These are phyloP conservation scores for Biscogniauxia marginata DNA, from an alignment of 2,329 filamentous ascomycete species.

Conservation along the genomic window DNA sequence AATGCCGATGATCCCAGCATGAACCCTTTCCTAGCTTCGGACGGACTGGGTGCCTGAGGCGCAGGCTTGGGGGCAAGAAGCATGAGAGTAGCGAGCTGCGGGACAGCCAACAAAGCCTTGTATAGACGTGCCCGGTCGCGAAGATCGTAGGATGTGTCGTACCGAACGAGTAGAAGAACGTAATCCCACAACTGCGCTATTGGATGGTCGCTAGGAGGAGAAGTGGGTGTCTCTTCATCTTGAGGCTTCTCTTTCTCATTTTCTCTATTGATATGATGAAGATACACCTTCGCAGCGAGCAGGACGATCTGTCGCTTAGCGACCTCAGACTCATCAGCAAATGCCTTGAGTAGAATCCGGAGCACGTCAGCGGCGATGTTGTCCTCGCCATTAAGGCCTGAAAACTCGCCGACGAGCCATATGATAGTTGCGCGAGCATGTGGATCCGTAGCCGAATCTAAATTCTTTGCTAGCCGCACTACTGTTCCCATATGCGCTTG, in stretches of 20 bases:
- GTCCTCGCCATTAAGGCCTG: conserved; percentile 73
- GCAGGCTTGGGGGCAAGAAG: conserved; percentile 93
- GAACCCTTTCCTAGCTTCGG: conserved; percentile 75
- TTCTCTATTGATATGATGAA: conserved; percentile 76
- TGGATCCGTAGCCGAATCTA: conserved; percentile 84
- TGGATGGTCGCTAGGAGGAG: conserved; percentile 57
- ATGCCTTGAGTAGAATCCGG: conserved; percentile 81
- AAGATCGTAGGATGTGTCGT: conserved; percentile 92
- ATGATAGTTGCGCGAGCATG: conserved; percentile 92
- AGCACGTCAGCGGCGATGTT: conserved; percentile 93
- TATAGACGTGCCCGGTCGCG: conserved; percentile 89
- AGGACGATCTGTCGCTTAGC: conserved; percentile 91
- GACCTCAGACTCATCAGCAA: conserved; percentile 77
- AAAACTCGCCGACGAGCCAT: conserved; percentile 95
- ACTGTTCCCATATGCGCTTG: conserved; percentile 80
- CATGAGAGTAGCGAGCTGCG: conserved; percentile 86
- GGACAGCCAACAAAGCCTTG: conserved; percentile 75
- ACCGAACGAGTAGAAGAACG: conserved; percentile 78
- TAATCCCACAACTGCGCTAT: conserved; percentile 82
- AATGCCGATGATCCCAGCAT: conserved; percentile 82
- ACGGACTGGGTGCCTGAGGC: conserved; percentile 85
- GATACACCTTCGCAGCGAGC: conserved; percentile 92
- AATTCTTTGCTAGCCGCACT: conserved; percentile 82
- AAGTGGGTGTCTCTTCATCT: conserved; percentile 32
- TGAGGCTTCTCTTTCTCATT: conserved; percentile 38